These are phyloP conservation scores for Lophium mytilinum DNA, from an alignment of 495 filamentous ascomycete species.

Conservation along the genomic window DNA sequence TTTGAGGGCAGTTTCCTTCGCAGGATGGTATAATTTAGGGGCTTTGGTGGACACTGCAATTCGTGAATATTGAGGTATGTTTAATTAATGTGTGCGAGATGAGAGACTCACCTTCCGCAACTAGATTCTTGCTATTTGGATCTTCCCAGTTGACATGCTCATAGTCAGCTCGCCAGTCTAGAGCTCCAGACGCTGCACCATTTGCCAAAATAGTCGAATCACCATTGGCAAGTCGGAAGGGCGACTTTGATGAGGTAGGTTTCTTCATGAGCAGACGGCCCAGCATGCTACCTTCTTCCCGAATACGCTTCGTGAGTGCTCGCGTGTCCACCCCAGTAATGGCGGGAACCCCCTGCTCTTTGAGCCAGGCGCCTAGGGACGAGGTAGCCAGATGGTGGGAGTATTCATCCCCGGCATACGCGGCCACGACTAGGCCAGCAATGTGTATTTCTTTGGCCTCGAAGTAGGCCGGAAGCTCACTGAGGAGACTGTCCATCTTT, in stretches of 20 bases:
- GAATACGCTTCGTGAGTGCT: slow-evolving; percentile 86
- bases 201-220: slow-evolving; percentile 22
- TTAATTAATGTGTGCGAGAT: too few relatives aligned
- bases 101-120: slow-evolving; percentile 71
- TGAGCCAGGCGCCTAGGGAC: slow-evolving; percentile 87
- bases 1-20: slow-evolving; percentile 54
- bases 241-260: slow-evolving; percentile 33
- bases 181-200: slow-evolving; percentile 21
- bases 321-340: slow-evolving; percentile 94
- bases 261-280: slow-evolving; percentile 77
- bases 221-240: slow-evolving; percentile 11
- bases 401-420: slow-evolving; percentile 87
- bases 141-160: slow-evolving; percentile 80
- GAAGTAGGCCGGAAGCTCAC: slow-evolving; percentile 81
- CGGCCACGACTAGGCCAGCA: slow-evolving; percentile 78
- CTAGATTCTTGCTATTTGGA: slow-evolving; percentile 85
- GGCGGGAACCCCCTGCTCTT: slow-evolving; percentile 90
- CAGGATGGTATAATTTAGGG: slow-evolving; percentile 72
- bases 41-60: slow-evolving; percentile 71
- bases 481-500: slow-evolving; percentile 68
- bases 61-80: too few relatives aligned
- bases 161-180: slow-evolving; percentile 58
- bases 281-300: slow-evolving; percentile 92
- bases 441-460: slow-evolving; percentile 88
- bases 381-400: slow-evolving; percentile 87